Percentiles rank a stretch among this genome's conserved stretches.
Evolutionary conservation across 176 grass and related monocot species (phyloP).

Genomic region (Aechmea fasciata): DNA sequence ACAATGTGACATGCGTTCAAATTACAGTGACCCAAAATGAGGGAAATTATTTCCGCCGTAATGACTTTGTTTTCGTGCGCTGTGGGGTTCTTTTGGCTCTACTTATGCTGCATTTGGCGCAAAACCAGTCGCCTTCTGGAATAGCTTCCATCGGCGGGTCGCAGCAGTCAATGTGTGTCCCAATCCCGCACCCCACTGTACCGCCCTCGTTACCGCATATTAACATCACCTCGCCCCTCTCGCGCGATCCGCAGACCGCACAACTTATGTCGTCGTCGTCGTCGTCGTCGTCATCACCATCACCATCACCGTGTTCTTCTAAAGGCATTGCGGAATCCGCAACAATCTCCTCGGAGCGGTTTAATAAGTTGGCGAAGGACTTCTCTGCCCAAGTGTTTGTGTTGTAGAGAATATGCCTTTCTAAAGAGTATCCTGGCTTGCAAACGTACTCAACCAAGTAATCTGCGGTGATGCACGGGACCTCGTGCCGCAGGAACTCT

Average conservation of each 20-base stretch:
- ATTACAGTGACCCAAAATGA: too few species aligned
- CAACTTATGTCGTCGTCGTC: slow-evolving; percentile 32
- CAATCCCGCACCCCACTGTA: slow-evolving; percentile 41
- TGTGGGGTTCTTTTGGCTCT: slow-evolving; percentile 1
- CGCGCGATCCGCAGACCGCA: slow-evolving; percentile 31
- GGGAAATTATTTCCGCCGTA: slow-evolving; percentile 19
- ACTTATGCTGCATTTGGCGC: slow-evolving; percentile 34
- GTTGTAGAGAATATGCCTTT: slow-evolving; percentile 62
- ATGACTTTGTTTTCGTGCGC: slow-evolving; percentile 12
- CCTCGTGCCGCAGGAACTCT: slow-evolving; percentile 46
- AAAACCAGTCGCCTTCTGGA: slow-evolving; percentile 62
- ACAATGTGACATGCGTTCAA: too few species aligned
- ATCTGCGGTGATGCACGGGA: slow-evolving; percentile 56
- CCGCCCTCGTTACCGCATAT: slow-evolving; percentile 66
- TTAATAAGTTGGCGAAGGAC: slow-evolving; percentile 43
- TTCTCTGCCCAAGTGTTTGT: slow-evolving; percentile 42
- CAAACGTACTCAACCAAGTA: slow-evolving; percentile 76
- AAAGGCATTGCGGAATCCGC: slow-evolving; percentile 1
- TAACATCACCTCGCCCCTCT: slow-evolving; percentile 72
- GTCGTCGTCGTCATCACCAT: background rate
- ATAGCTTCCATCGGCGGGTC: slow-evolving; percentile 52
- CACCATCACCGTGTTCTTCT: slow-evolving; percentile 3
- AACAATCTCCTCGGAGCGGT: slow-evolving; percentile 38
- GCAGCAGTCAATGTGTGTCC: slow-evolving; percentile 78
- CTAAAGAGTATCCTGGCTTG: slow-evolving; percentile 52